Evolutionary conservation across 768 basidiomycete species (phyloP), one percentile per base, ranked within the genome.

Genomic region (Mycena olivaceomarginata): DNA sequence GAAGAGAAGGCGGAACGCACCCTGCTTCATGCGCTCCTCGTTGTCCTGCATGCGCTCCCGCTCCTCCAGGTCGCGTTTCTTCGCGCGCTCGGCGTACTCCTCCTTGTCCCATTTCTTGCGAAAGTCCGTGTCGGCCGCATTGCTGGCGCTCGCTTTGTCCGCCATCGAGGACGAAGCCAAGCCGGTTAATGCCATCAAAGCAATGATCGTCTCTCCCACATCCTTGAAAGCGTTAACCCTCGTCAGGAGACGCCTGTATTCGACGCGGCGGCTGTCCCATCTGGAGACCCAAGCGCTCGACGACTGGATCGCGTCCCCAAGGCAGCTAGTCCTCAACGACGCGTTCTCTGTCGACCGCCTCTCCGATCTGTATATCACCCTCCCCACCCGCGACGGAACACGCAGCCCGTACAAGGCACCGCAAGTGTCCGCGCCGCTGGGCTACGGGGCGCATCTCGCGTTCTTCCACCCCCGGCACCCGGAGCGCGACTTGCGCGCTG

Each of bases 101-200:
- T 97, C 94, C 87, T 97, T 97, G 89, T 98, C 95, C 97, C 98
- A 99, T 89, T 94, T 96, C 86, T 94, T 94, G 64, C 97, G 87
- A 80, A 95, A 95, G 84, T 95, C 94, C 12, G 94, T 95, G 85
- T 95, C 95, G 20, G 87, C 82, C 43, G 91, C 89, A 71, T 89
- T 89, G 76, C 85, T 85, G 11, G 88, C 87, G 71, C 88, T 86
- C 13, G 74, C 80, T 76, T 87, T 87, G 80, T 87, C 85, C 64
- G 63, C 63, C 63, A 76, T 76, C 25, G 51, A 43, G 51, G 67
- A 51, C n/a, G 63, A 20, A 45, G 41, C 63, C 25, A 20, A 45
- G 56, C 11, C 51, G 5, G n/a, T 15, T 51, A 4, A 31, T 31
- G 31, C 31, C 31, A 31, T 31, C 31, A 31, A 31, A 31, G 31